Base-by-base conservation (phyloP, 2,329 filamentous ascomycete species). In the Fusarium sp. region DNA sequence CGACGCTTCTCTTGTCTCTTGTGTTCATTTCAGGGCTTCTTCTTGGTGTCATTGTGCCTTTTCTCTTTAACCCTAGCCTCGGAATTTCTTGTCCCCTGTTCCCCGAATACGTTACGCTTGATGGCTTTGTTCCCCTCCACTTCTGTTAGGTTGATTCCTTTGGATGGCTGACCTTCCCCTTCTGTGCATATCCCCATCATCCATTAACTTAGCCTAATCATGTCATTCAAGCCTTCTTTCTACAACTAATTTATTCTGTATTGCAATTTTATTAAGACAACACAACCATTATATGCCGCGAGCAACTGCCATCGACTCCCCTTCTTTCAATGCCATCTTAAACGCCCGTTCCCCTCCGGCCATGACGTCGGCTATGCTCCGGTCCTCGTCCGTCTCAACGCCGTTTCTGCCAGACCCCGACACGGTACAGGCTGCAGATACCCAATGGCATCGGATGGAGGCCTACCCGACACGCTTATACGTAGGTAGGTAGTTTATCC, bases 121-220 rank as follows among this genome's bases (percentile, higher is more conserved):
- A 63, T 57, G 37, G 23, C 15, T 33, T 49, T 41, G 37, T 59
- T 56, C 33, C 58, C 28, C 57, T 53, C 35, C 39, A 16, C 29
- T 46, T 67, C 35, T 28, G 28, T 31, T 54, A 63, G 57, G 10
- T 52, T 37, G 41, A 37, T 67, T 52, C 46, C 50, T 58, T 41
- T 58, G 46, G 31, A 28, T 63, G 23, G 31, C 20, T 60, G 44
- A 68, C 65, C 65, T 68, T 68, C 65, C 65, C 47, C 59, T 68
- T 68, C 61, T 55, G 65, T 66, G 63, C 61, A 66, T 48, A 65
- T 54, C 47, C 43, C 63, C 54, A 60, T 50, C 18, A 33, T 24
- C 41, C 31, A 24, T 39, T 31, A 18, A 57, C 18, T 21, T 23
- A 21, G 29, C 8, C 28, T 29, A 33, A 13, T 35, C 21, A n/a